Conservation (phyloP, 176 grass and related monocot species). For the Oryza australiensis region DNA sequence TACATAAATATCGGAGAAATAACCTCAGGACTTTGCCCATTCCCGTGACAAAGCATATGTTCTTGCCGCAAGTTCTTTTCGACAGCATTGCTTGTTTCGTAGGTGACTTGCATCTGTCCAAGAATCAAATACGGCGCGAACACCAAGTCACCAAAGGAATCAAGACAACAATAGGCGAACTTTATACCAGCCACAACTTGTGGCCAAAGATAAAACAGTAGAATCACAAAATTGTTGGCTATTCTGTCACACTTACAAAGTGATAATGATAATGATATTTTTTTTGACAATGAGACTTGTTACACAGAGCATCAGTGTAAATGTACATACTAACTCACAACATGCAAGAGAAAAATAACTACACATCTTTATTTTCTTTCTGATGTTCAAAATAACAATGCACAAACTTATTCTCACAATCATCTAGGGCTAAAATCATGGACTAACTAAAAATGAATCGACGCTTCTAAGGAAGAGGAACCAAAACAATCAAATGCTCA, state of each 20-base stretch:
- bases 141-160: neutral
- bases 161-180: neutral
- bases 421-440: slow-evolving; percentile 36
- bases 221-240: neutral
- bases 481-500: slow-evolving; percentile 44
- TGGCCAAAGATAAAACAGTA: neutral
- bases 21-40: neutral
- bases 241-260: neutral
- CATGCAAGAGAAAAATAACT: slow-evolving; percentile 25
- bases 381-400: slow-evolving; percentile 45
- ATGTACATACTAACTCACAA: neutral
- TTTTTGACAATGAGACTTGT: neutral
- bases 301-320: neutral
- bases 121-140: slow-evolving; percentile 1
- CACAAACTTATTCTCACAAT: slow-evolving; percentile 45
- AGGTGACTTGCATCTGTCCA: neutral
- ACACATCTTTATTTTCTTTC: slow-evolving; percentile 47
- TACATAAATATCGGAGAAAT: neutral
- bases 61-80: neutral
- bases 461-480: slow-evolving; percentile 32
- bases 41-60: neutral
- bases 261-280: no score
- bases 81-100: neutral
- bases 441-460: slow-evolving; percentile 50
- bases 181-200: neutral